phyloP scores from a whole-genome alignment of 148 eudicot species.

The Silene uniflora region DNA sequence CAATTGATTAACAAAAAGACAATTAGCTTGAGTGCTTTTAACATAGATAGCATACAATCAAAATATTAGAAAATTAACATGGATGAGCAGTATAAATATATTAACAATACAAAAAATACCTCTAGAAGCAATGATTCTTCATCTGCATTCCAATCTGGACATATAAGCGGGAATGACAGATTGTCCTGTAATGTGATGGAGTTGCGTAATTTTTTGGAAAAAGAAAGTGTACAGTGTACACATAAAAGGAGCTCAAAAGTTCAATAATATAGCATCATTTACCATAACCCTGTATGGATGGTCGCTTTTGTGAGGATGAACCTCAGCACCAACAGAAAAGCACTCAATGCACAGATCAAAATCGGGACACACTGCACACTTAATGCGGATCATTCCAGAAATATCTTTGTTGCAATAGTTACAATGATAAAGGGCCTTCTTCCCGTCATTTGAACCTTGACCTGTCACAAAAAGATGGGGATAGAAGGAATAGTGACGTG shows the following conservation, averaged over 20 bases:
- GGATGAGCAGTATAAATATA: not conserved
- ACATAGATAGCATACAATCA: too few species aligned
- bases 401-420: constrained; percentile 95
- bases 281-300: constrained; percentile 96
- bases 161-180: constrained; percentile 78
- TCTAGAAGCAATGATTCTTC: constrained; percentile 90
- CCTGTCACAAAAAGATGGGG: constrained; percentile 37
- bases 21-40: constrained; percentile 1
- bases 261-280: constrained; percentile 18
- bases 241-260: not conserved
- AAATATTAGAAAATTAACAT: too few species aligned
- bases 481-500: not conserved
- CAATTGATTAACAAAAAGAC: constrained; percentile 7
- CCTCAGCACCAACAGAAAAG: constrained; percentile 94
- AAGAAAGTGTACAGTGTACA: not conserved
- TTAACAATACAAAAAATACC: constrained; percentile 34
- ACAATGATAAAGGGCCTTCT: constrained; percentile 83
- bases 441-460: constrained; percentile 67
- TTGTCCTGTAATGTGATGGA: constrained; percentile 55
- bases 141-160: constrained; percentile 96
- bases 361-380: constrained; percentile 83
- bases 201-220: not conserved
- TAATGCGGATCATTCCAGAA: constrained; percentile 77
- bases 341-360: constrained; percentile 95
- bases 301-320: constrained; percentile 83